Conservation (phyloP, 768 basidiomycete species). For the Termitomyces sp. region DNA sequence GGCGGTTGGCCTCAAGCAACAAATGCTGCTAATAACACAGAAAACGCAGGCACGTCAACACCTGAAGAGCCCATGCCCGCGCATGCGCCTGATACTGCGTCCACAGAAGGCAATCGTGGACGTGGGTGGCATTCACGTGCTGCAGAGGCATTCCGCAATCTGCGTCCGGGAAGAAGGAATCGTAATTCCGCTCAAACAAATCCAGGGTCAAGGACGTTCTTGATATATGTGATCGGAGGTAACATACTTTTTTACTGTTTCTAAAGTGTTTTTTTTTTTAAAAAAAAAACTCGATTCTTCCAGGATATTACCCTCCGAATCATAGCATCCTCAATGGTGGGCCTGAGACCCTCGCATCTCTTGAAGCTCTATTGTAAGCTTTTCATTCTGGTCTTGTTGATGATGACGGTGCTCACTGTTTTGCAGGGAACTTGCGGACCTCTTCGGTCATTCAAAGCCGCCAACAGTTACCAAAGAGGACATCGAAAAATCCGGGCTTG, state of each 20-base stretch:
- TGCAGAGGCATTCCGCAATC: conserved; percentile 53
- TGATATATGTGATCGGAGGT: conserved; percentile 90
- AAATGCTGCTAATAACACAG: not conserved
- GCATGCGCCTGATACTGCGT: not conserved
- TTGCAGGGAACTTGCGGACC: conserved; percentile 71
- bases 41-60: not conserved
- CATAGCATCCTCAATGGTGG: conserved; percentile 84
- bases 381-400: not conserved
- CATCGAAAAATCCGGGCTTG: conserved; percentile 78
- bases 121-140: conserved; percentile 55
- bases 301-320: conserved; percentile 89
- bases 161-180: conserved; percentile 33
- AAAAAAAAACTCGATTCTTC: too few relatives aligned
- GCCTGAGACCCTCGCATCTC: conserved; percentile 65
- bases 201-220: conserved; percentile 63
- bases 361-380: conserved; percentile 70
- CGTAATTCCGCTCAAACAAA: conserved; percentile 7
- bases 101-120: not conserved
- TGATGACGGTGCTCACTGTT: not conserved
- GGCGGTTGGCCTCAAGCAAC: conserved; percentile 29
- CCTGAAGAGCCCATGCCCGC: not conserved
- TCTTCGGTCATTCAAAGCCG: conserved; percentile 78
- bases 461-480: conserved; percentile 80
- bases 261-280: conserved; percentile 5
- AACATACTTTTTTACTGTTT: conserved; percentile 12